These are phyloP conservation scores for Tillandsia leiboldiana DNA, from an alignment of 176 grass and related monocot species.

Conservation along the genomic window DNA sequence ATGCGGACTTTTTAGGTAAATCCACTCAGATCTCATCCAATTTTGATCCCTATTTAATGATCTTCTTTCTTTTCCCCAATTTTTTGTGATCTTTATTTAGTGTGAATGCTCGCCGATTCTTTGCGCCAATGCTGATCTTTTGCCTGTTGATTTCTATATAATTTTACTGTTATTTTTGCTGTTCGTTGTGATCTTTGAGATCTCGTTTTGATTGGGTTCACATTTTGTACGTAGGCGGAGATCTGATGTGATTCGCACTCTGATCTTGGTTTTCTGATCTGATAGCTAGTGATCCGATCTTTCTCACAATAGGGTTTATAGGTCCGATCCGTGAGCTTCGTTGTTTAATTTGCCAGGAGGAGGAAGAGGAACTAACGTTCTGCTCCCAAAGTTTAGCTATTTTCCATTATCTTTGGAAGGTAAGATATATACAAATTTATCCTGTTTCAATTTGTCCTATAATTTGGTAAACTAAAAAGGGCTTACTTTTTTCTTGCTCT, in stretches of 20 bases:
- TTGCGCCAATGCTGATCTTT: not conserved
- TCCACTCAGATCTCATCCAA: not conserved
- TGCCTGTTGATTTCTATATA: slow-evolving; percentile 7
- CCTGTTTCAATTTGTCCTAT: not conserved
- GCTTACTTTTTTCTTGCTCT: not conserved
- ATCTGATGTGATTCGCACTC: slow-evolving; percentile 9
- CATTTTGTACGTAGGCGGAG: slow-evolving; percentile 7
- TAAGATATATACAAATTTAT: not conserved
- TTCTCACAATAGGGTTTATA: not conserved
- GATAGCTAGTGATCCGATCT: not conserved
- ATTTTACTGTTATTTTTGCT: slow-evolving; percentile 10
- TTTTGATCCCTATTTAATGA: not conserved
- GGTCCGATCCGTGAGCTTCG: slow-evolving; percentile 1
- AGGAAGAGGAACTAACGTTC: not conserved
- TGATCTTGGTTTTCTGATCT: not conserved
- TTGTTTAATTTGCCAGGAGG: not conserved
- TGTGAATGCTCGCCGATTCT: not conserved
- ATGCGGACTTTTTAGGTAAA: not conserved
- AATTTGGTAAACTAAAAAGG: too few species aligned
- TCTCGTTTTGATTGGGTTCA: not conserved
- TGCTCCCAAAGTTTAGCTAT: not conserved
- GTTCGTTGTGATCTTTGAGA: slow-evolving; percentile 1
- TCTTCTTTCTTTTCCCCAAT: not conserved
- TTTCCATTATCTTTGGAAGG: not conserved
- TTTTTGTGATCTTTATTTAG: not conserved